Conservation (phyloP, 2,329 filamentous ascomycete species). For the Ophiobolus disseminans region DNA sequence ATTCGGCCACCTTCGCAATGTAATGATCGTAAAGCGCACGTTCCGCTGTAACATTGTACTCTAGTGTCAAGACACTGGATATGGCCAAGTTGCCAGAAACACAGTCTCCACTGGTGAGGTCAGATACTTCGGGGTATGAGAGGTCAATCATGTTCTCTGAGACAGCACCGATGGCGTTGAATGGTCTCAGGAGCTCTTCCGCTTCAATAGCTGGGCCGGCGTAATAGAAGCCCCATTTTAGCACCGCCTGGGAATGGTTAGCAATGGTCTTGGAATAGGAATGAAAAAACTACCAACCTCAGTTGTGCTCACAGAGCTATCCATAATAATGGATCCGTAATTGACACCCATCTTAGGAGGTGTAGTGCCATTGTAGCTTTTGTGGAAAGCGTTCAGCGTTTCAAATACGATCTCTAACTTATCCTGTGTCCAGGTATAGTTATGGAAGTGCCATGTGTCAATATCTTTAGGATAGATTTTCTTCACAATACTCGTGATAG, state of each 20-base stretch:
- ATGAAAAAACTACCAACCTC: neutral
- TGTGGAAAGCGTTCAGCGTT: conserved; percentile 5
- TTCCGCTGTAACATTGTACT: neutral
- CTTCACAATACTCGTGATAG: conserved; percentile 46
- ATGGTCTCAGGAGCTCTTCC: conserved; percentile 50
- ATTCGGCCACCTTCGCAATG: neutral
- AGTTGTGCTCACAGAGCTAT: neutral
- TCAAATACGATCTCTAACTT: conserved; percentile 9
- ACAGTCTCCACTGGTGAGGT: neutral
- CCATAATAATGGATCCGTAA: neutral
- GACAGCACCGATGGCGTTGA: neutral
- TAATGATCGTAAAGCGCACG: neutral
- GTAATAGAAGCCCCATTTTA: conserved; percentile 1
- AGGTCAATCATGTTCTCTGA: neutral
- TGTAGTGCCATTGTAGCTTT: conserved; percentile 6
- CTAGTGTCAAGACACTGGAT: neutral
- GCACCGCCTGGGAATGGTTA: neutral
- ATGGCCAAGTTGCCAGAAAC: neutral
- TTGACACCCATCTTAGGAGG: conserved; percentile 8
- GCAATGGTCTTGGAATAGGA: neutral
- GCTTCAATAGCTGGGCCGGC: conserved; percentile 39
- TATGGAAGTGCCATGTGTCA: conserved; percentile 11
- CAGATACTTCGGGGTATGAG: neutral
- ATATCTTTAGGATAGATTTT: conserved; percentile 22
- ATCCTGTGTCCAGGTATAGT: conserved; percentile 7